Conservation (phyloP, 331 rosid species). For the Prunus yedoensis region DNA sequence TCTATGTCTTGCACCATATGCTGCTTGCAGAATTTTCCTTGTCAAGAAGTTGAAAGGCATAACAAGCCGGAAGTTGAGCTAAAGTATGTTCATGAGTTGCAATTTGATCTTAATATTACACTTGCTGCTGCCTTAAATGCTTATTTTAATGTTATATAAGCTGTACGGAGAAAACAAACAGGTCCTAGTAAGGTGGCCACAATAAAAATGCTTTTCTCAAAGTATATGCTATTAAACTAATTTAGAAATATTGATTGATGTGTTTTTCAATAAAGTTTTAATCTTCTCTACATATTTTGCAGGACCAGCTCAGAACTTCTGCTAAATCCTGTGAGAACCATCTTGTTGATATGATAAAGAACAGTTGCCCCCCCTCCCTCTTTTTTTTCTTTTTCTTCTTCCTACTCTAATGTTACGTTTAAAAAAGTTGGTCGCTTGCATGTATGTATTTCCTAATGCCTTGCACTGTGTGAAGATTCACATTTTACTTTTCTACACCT, state of each 20-base stretch:
- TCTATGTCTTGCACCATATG: neutral
- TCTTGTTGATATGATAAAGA: constrained; percentile 14
- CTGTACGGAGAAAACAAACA: neutral
- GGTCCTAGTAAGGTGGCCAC: neutral
- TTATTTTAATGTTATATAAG: neutral
- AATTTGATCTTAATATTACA: constrained; percentile 12
- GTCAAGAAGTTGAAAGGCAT: constrained; percentile 99
- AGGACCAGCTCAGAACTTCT: constrained; percentile 93
- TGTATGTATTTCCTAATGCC: neutral
- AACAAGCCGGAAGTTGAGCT: constrained; percentile 98
- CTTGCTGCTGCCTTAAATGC: neutral
- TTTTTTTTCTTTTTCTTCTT: neutral
- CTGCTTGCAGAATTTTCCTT: constrained; percentile 79
- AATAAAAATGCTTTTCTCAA: neutral
- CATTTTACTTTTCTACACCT: neutral
- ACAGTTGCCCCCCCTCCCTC: neutral
- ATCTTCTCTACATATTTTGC: constrained; percentile 37
- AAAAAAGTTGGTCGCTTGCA: neutral
- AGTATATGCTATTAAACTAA: neutral
- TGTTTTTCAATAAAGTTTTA: neutral
- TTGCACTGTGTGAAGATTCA: neutral
- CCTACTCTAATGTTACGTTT: neutral
- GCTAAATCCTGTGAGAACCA: constrained; percentile 77
- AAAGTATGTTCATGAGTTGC: constrained; percentile 48
- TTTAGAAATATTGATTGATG: neutral